Evolutionary conservation across 2,329 filamentous ascomycete genomes (phyloP).

Genomic region (Xylaria sp.): DNA sequence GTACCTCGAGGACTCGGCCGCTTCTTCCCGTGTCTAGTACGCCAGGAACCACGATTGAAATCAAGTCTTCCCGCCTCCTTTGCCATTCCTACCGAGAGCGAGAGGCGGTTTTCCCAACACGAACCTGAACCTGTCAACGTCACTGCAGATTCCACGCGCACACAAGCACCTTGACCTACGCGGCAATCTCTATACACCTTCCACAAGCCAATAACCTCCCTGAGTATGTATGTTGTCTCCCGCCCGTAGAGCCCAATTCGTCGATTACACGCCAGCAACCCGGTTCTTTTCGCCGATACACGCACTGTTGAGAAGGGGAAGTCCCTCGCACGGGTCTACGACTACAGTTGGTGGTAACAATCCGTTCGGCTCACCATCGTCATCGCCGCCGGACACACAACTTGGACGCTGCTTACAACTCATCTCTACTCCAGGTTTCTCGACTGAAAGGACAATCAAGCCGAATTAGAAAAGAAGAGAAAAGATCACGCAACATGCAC

Average conservation of each 20-base stretch:
- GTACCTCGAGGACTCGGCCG: constrained; percentile 26
- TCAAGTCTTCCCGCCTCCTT: constrained; percentile 26
- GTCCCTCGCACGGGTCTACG: constrained; percentile 21
- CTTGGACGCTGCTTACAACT: constrained; percentile 24
- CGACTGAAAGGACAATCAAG: constrained; percentile 15
- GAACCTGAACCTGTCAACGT: constrained; percentile 28
- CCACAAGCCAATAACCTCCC: constrained; percentile 38
- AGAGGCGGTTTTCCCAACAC: constrained; percentile 24
- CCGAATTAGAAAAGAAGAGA: not conserved
- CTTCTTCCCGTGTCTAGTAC: constrained; percentile 28
- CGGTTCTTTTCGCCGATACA: constrained; percentile 27
- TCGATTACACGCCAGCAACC: constrained; percentile 32
- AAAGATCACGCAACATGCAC: constrained; percentile 36
- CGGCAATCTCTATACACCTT: constrained; percentile 32
- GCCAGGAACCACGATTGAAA: constrained; percentile 23
- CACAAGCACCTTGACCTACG: constrained; percentile 34
- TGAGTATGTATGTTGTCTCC: constrained; percentile 46
- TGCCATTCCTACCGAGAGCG: constrained; percentile 29
- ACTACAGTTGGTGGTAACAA: constrained; percentile 18
- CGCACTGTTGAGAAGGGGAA: constrained; percentile 8
- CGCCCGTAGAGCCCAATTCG: constrained; percentile 39
- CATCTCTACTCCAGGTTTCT: constrained; percentile 22
- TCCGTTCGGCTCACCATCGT: constrained; percentile 21
- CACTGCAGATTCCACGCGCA: constrained; percentile 35
- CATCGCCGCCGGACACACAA: constrained; percentile 8